Evolutionary conservation across 139 green algal species (phyloP).

Genomic region (Chlorella sp.): DNA sequence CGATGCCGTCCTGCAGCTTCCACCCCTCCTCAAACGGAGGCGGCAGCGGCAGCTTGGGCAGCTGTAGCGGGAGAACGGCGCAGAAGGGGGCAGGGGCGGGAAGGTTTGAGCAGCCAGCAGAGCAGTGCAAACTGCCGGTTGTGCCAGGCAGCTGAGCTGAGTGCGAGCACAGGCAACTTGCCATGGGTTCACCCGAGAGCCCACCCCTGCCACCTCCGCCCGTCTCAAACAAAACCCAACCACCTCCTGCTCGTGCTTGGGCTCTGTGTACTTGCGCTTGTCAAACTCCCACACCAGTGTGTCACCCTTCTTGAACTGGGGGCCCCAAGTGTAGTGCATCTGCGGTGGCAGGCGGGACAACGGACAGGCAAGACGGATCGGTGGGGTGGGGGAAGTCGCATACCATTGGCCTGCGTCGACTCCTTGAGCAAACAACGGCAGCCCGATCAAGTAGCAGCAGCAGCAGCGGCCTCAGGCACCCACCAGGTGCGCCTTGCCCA

Average conservation of each 20-base stretch:
- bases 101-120: too few species aligned
- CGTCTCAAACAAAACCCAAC: too few species aligned
- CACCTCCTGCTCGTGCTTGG: slow-evolving; percentile 54
- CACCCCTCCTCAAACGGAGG: slow-evolving; percentile 49
- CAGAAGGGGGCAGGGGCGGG: not conserved
- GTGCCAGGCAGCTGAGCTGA: too few species aligned
- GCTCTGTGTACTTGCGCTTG: slow-evolving; percentile 61
- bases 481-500: slow-evolving; percentile 59
- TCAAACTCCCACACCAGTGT: slow-evolving; percentile 75
- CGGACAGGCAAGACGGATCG: not conserved
- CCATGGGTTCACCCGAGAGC: too few species aligned
- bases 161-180: too few species aligned
- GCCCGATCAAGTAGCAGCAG: too few species aligned
- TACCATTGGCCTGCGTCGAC: too few species aligned
- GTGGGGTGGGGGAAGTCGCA: too few species aligned
- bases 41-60: slow-evolving; percentile 48
- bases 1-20: slow-evolving; percentile 51
- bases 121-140: not conserved
- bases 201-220: not conserved
- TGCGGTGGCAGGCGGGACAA: slow-evolving; percentile 6
- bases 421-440: too few species aligned
- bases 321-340: slow-evolving; percentile 89
- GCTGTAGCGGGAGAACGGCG: too few species aligned
- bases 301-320: slow-evolving; percentile 43
- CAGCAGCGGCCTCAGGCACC: not conserved